These are phyloP conservation scores for Saksenaea vasiformis DNA, from an alignment of 371 early-diverging fungal species.

Conservation along the genomic window DNA sequence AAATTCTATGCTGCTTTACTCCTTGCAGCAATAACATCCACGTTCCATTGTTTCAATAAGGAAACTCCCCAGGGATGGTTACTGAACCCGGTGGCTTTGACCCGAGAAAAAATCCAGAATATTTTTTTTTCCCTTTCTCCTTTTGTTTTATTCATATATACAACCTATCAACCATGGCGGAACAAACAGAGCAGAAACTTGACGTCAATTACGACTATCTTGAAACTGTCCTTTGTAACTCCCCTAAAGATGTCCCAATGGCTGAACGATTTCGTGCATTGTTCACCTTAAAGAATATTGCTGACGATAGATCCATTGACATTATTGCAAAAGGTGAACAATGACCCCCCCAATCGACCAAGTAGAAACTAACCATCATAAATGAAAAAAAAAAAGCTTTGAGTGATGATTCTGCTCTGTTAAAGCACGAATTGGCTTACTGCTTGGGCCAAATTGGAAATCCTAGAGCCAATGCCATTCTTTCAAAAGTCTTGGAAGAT, in stretches of 20 bases:
- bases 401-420: conserved; percentile 85
- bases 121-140: not conserved
- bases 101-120: not conserved
- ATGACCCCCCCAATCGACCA: not conserved
- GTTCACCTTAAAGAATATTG: conserved; percentile 92
- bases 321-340: conserved; percentile 81
- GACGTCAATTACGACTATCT: conserved; percentile 46
- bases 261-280: conserved; percentile 93
- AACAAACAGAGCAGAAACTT: conserved; percentile 7
- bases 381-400: conserved; percentile 60
- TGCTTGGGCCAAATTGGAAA: conserved; percentile 98
- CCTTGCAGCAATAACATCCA: not conserved
- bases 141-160: not conserved
- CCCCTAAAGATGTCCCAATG: conserved; percentile 62
- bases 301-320: conserved; percentile 75
- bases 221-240: conserved; percentile 62
- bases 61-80: not conserved
- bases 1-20: conserved; percentile 2
- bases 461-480: conserved; percentile 73
- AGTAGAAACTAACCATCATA: not conserved
- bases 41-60: not conserved
- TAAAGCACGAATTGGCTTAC: conserved; percentile 99
- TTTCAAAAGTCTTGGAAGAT: conserved; percentile 72
- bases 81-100: conserved; percentile 1
- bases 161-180: not conserved